phyloP scores from a whole-genome alignment of 306 rosid species.

The Neltuma alba region DNA sequence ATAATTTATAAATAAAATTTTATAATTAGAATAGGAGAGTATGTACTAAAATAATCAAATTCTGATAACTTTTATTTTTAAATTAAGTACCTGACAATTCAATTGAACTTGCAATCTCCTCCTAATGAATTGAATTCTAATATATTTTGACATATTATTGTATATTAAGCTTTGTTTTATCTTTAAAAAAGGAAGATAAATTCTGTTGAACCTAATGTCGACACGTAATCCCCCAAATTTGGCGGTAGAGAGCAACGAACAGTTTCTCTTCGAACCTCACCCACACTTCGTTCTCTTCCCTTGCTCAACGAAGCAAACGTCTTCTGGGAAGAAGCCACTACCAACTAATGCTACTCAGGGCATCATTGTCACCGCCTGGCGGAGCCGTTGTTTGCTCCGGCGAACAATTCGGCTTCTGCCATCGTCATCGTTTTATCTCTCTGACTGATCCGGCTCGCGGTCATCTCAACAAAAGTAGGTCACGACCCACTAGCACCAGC shows the following conservation, averaged over 20 bases:
- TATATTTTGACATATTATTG: too few relatives aligned
- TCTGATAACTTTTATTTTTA: too few relatives aligned
- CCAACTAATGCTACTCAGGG: slow-evolving; percentile 21
- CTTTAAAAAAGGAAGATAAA: neutral
- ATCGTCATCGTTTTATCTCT: neutral
- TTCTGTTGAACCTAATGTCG: neutral
- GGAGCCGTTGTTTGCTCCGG: slow-evolving; percentile 35
- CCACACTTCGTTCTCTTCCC: neutral
- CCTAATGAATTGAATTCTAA: too few relatives aligned
- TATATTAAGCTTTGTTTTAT: neutral
- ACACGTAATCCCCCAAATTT: slow-evolving; percentile 38
- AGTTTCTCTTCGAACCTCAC: neutral
- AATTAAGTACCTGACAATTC: too few relatives aligned
- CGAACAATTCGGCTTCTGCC: slow-evolving; percentile 26
- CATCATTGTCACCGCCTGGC: slow-evolving; percentile 21
- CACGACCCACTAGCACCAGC: neutral
- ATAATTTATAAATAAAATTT: too few relatives aligned
- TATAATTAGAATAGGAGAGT: too few relatives aligned
- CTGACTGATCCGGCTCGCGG: slow-evolving; percentile 39
- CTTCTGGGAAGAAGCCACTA: neutral
- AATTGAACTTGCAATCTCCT: too few relatives aligned
- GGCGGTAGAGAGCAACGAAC: slow-evolving; percentile 50
- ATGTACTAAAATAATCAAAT: too few relatives aligned
- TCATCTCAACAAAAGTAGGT: slow-evolving; percentile 25
- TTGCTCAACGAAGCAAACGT: neutral